Evolutionary conservation across 2,329 filamentous ascomycete genomes (phyloP), one percentile per base, ranked within the genome.

Genomic region (Emergomyces orientalis): DNA sequence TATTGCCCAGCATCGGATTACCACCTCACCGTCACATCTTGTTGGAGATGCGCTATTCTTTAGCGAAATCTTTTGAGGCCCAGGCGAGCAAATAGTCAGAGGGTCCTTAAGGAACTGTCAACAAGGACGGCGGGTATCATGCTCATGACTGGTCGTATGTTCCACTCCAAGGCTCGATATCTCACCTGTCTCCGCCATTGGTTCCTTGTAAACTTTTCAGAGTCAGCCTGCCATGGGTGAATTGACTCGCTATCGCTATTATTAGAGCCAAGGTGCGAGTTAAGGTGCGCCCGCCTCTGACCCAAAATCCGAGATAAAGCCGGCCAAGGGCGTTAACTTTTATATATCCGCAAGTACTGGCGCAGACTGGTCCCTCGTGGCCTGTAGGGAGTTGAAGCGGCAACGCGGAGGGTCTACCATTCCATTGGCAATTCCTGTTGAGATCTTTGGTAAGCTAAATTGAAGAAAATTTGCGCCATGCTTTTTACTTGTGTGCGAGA

Each of bases 21-120:
- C 39, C 22, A 30, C 25, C 55, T 58, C 55, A 30, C 55, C 25
- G 22, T 58, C 55, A 58, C 37, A 58, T 58, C 14, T 22, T 41
- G 55, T 45, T 58, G 34, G 55, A 58, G 37, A 58, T 43, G 22
- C 25, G 47, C 47, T 51, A 51, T 17, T 51, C 47, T 51, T 51
- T 51, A 59, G 56, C 39, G 56, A 59, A 27, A 59, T 19, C 22
- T 3, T 3, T 22, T 25, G 27, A 47, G 56, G 39, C 41, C 39
- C 9, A 47, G 22, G 41, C 56, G 41, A 41, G 25, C 56, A 59
- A 59, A 59, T 59, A 27, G 25, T 22, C 55, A 25, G 25, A 27
- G 17, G 32, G 22, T 13, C 17, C 2, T 34, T 55, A 5, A 13
- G 11, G 8, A 19, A 11, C 7, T 13, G 22, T 34, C 56, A 59